Base-by-base conservation (phyloP, 148 eudicot genomes). In the Cornus florida region DNA sequence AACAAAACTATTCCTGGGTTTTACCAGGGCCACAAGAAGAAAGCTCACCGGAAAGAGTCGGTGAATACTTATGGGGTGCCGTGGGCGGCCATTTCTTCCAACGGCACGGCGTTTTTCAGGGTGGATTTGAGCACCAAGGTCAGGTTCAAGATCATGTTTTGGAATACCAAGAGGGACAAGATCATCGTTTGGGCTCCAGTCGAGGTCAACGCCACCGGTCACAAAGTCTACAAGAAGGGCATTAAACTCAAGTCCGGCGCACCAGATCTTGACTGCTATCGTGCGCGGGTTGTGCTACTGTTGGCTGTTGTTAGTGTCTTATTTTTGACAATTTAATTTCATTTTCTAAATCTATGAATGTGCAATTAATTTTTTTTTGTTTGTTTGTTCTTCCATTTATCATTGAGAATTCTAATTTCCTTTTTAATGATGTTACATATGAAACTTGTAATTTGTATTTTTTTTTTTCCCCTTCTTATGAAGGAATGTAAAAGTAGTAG, bases 21-120 rank as follows among this genome's bases (percentile, higher is more conserved):
- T 69, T 82, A 89, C 79, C 98, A 94, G 75, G 98, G 98, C 28
- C 87, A 86, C 65, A 13, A 78, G 9, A 89, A 93, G 87, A 77
- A 71, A 0, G 57, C 97, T 16, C 89, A 43, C 70, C 84, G 94
- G 69, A 53, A n/a, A 4, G 60, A 38, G 5, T 35, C 32, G 74
- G 43, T 88, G 38, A 75, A 69, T 6, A 82, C 85, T 8, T 6
- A 12, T 28, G 85, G 86, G 70, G 50, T 82, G 80, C 81, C 80
- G 22, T 83, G 90, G 91, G 70, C 43, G 56, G 84, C 41, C 53
- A 84, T 39, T 28, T 0, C 8, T 12, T 17, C 75, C 3, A 80
- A 78, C n/a, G 86, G 85, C 39, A 62, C 84, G 75, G 84, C 71
- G 81, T 67, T 69, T 5, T 90, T 93, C 64, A 57, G 88, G 86